Evolutionary conservation across 768 basidiomycete genomes (phyloP).

Genomic region (Zangia roseola): DNA sequence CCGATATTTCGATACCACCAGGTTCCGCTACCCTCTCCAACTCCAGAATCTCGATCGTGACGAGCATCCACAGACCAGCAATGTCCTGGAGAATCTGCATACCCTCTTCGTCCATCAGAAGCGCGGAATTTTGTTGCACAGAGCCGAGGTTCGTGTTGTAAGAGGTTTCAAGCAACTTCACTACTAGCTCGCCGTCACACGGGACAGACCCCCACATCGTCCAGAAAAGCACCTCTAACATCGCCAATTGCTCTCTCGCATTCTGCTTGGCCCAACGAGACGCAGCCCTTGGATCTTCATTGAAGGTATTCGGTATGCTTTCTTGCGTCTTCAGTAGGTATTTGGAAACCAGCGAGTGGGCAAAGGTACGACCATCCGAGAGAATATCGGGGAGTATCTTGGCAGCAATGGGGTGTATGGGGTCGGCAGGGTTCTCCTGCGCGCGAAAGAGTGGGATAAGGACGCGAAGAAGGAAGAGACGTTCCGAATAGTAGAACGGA

Average conservation of each 20-base stretch:
- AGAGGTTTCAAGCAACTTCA: constrained; percentile 61
- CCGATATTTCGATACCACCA: constrained; percentile 49
- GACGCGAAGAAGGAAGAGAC: constrained; percentile 64
- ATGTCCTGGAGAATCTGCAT: constrained; percentile 62
- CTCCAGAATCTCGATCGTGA: constrained; percentile 78
- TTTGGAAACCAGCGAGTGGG: constrained; percentile 55
- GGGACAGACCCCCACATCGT: constrained; percentile 76
- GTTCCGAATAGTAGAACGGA: constrained; percentile 80
- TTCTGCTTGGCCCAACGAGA: constrained; percentile 76
- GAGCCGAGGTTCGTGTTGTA: constrained; percentile 66
- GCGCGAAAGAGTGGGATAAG: constrained; percentile 77
- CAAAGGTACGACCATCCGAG: constrained; percentile 64
- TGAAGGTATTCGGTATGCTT: constrained; percentile 43
- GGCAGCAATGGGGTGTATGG: constrained; percentile 51
- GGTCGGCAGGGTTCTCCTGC: constrained; percentile 54
- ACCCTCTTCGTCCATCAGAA: constrained; percentile 76
- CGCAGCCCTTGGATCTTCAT: constrained; percentile 54
- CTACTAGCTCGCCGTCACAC: constrained; percentile 62
- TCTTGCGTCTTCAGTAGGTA: constrained; percentile 54
- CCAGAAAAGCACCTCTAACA: constrained; percentile 89
- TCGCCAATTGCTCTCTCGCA: constrained; percentile 70
- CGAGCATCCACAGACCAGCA: constrained; percentile 73
- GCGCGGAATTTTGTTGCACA: constrained; percentile 56
- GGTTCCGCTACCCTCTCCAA: constrained; percentile 66
- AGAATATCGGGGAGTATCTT: constrained; percentile 59